These are phyloP conservation scores for Arthrobotrys pseudoclavata DNA, from an alignment of 2,329 filamentous ascomycete genomes.

Conservation along the genomic window DNA sequence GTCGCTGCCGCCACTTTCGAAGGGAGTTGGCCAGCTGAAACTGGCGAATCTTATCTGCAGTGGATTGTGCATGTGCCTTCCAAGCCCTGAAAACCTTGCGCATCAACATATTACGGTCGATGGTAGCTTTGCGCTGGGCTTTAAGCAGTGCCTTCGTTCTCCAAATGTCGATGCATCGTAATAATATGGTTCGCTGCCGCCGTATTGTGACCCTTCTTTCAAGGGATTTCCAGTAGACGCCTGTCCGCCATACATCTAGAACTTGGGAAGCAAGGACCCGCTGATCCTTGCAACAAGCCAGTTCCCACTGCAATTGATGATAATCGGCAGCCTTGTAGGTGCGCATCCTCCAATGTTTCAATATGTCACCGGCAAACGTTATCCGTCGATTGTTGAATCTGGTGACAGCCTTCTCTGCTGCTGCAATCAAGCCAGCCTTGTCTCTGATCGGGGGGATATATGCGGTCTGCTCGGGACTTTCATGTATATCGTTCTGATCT, in stretches of 20 bases:
- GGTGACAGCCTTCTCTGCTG: conserved; percentile 46
- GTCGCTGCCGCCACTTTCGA: conserved; percentile 43
- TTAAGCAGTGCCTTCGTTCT: conserved; percentile 44
- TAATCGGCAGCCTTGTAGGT: conserved; percentile 43
- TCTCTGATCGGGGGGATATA: conserved; percentile 55
- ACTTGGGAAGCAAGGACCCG: conserved; percentile 50
- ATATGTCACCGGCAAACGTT: conserved; percentile 38
- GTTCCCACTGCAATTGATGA: conserved; percentile 54
- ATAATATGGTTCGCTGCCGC: conserved; percentile 28
- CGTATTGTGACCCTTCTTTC: conserved; percentile 34
- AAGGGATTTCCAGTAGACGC: conserved; percentile 49
- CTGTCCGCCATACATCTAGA: conserved; percentile 48
- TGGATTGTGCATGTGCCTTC: conserved; percentile 39
- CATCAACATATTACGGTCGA: conserved; percentile 57
- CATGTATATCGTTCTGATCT: conserved; percentile 44
- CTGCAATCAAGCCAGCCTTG: conserved; percentile 46
- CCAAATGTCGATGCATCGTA: conserved; percentile 45
- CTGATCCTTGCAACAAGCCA: conserved; percentile 56
- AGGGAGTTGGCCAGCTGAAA: conserved; percentile 27
- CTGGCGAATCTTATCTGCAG: conserved; percentile 26
- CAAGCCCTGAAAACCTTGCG: conserved; percentile 52
- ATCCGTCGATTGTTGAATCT: conserved; percentile 43
- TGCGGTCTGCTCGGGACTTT: conserved; percentile 41
- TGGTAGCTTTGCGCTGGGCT: conserved; percentile 38
- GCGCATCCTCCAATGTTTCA: conserved; percentile 44